A percentile compares a stretch with the other conserved stretches of the same genome.
These are phyloP conservation scores for Pseudogymnoascus sp. DNA, from an alignment of 2,329 filamentous ascomycete genomes.

Conservation along the genomic window DNA sequence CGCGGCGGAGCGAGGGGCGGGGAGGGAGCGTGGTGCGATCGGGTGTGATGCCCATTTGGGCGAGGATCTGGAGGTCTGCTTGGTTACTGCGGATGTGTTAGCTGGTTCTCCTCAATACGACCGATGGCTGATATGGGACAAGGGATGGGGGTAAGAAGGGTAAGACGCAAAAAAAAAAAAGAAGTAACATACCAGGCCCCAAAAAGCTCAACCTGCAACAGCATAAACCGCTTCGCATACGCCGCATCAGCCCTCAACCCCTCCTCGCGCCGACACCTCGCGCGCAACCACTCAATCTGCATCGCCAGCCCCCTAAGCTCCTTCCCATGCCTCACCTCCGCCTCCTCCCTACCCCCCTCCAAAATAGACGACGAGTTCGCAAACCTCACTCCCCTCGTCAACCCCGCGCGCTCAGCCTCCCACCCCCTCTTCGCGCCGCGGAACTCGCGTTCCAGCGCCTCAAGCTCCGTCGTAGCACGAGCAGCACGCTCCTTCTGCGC, in stretches of 20 bases:
- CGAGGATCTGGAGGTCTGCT: constrained; percentile 78
- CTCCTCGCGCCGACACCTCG: constrained; percentile 72
- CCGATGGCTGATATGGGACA: neutral
- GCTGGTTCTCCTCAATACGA: constrained; percentile 10
- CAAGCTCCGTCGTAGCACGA: constrained; percentile 19
- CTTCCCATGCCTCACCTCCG: constrained; percentile 60
- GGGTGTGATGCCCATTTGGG: constrained; percentile 65
- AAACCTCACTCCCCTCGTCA: constrained; percentile 32
- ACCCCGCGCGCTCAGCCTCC: constrained; percentile 38
- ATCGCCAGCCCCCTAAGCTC: constrained; percentile 77
- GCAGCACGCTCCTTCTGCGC: constrained; percentile 25
- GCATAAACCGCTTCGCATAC: constrained; percentile 79
- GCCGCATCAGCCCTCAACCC: constrained; percentile 72
- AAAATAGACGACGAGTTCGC: constrained; percentile 33
- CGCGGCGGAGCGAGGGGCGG: constrained; percentile 40
- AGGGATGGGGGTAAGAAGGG: neutral
- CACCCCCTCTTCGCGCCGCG: constrained; percentile 36
- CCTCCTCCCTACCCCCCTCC: constrained; percentile 32
- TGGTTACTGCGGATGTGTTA: constrained; percentile 62
- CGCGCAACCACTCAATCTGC: constrained; percentile 87
- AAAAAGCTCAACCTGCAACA: constrained; percentile 72
- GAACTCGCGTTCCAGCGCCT: constrained; percentile 32
- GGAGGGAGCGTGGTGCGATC: constrained; percentile 38
- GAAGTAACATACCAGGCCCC: constrained; percentile 72
- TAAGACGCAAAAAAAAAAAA: constrained; percentile 1